Base-by-base conservation (phyloP, 2,329 filamentous ascomycete genomes). In the Bipolaris bicolor region DNA sequence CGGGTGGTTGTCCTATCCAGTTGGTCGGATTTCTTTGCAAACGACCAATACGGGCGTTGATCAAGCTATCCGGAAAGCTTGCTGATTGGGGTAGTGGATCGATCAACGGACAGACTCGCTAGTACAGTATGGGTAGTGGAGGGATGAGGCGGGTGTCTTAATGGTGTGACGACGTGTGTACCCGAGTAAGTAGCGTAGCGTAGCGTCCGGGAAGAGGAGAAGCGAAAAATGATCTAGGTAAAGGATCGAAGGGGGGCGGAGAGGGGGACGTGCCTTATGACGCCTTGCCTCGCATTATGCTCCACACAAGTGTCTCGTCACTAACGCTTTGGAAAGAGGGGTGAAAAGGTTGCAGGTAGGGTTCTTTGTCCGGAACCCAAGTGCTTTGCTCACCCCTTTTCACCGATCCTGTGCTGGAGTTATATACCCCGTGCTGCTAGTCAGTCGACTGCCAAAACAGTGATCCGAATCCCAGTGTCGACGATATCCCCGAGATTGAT, bases 191-290 rank as follows among this genome's bases (percentile, higher is more conserved):
- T 41, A 15, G 40, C 40, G 55, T 41, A 15, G 40, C 40, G 53
- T 46, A 46, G 43, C 55, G 58, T 54, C 49, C 64, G 61, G 61
- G 56, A 66, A 67, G 66, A 67, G 64, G 65, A 67, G 65, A 65
- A 7, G 64, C 61, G 63, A 65, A 55, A 36, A 57, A 31, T 24
- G 11, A 56, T 61, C 7, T 22, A 54, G 41, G 31, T 51, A 44
- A 57, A 47, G 52, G 61, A 58, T 39, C 16, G 43, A 46, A 29
- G 26, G n/a, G 18, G 39, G 10, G 10, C 7, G 16, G 39, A 22
- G 18, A 29, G 52, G 58, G 58, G 61, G 63, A 63, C 44, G 58
- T 62, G 49, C 52, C 58, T 49, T 22, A 39, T 43, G 22, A 43
- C 40, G 40, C 40, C 34, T 26, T 49, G 33, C 46, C 37, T 29